Evolutionary conservation across 805 yeast genomes (phyloP).

Genomic region (Starmerella scarabaei): DNA sequence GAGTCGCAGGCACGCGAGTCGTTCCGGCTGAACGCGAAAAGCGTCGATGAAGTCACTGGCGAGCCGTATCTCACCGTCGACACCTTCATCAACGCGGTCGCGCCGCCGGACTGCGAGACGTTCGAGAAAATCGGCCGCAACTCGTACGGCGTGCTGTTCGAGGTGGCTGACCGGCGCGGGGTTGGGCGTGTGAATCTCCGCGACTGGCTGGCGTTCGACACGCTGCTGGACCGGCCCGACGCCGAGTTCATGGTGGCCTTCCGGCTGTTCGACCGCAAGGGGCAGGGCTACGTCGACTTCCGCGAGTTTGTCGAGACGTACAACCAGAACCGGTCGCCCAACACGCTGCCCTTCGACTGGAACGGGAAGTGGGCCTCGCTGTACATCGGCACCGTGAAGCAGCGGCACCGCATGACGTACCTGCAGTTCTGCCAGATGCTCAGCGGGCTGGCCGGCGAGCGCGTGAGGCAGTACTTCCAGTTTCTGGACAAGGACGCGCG

Average conservation of each 20-base stretch:
- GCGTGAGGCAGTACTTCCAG: conserved; percentile 35
- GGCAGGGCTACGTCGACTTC: conserved; percentile 30
- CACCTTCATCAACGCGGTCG: conserved; percentile 35
- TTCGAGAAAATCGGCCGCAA: conserved; percentile 42
- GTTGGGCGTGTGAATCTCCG: conserved; percentile 53
- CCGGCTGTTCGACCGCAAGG: conserved; percentile 32
- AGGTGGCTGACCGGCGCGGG: conserved; percentile 60
- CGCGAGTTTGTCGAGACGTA: conserved; percentile 30
- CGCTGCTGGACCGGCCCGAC: conserved; percentile 39
- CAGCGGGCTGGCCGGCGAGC: conserved; percentile 34
- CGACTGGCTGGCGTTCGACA: conserved; percentile 67
- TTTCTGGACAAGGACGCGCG: conserved; percentile 27
- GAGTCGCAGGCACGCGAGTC: conserved; percentile 4
- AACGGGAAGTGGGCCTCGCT: conserved; percentile 31
- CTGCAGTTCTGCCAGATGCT: conserved; percentile 35
- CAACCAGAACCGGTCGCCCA: conserved; percentile 26
- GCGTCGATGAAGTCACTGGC: conserved; percentile 18
- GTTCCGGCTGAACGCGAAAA: conserved; percentile 10
- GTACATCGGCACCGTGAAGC: conserved; percentile 29
- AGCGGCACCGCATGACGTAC: conserved; percentile 31
- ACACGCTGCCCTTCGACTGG: conserved; percentile 34
- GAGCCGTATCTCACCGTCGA: conserved; percentile 29
- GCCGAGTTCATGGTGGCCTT: conserved; percentile 42
- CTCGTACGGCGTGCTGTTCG: conserved; percentile 59
- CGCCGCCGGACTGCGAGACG: conserved; percentile 32